Evolutionary conservation across 495 filamentous ascomycete genomes (phyloP), one percentile per base, ranked within the genome.

Genomic region (Daldinia vernicosa): DNA sequence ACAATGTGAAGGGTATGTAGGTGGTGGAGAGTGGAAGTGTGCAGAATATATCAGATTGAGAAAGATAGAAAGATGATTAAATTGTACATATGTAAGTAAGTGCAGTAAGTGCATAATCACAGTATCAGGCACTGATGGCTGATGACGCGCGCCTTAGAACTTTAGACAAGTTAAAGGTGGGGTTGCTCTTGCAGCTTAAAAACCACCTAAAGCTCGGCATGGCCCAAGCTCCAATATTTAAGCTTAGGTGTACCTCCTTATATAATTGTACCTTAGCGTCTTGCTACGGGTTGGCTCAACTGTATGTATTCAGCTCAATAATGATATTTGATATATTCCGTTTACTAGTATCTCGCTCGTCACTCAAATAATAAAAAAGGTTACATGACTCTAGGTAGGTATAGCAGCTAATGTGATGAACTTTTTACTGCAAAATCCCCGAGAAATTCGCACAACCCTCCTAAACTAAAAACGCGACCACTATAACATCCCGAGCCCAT

Each of bases 121-220:
- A 40, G 22, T 50, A 28, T 75, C 72, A 76, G 75, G 75, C 75
- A 76, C 69, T 76, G 66, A 76, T 51, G 45, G 71, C 75, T 77
- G 70, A 77, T 77, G 75, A 77, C 75, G 75, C 75, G 75, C 75
- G 60, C 68, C 57, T 61, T 69, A 39, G 61, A 71, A 63, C 50
- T 73, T 70, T 69, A 60, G 40, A 66, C 6, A 2, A 39, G 35
- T 45, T 37, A 15, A 15, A 53, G 8, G 64, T 66, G 69, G 69
- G 69, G 69, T 71, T 52, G 58, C 39, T 53, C 64, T 71, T 71
- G 62, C 68, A 60, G 53, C 28, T 56, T 30, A 22, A 19, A 14
- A 19, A 35, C 2, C n/a, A 32, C 26, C 9, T 19, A 14, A 56
- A 33, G 53, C 50, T 30, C 2, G 27, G 26, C 50, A 7, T 66